phyloP scores from a whole-genome alignment of 495 filamentous ascomycete genomes.

The Trichoderma orchidacearum region DNA sequence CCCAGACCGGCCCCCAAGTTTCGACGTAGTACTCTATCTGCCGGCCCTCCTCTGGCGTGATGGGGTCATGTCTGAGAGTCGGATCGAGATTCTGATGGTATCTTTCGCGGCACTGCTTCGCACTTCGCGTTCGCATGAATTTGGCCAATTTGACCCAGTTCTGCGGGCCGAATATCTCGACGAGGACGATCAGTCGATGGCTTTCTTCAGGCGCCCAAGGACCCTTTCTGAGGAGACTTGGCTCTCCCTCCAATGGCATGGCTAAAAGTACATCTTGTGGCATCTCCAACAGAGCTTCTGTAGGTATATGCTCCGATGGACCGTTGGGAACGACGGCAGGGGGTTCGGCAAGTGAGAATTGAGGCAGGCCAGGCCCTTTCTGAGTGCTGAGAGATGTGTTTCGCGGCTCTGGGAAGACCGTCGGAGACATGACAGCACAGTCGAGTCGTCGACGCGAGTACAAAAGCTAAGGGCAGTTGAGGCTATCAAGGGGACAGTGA shows the following conservation, averaged over 20 bases:
- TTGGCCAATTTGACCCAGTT: conserved; percentile 90
- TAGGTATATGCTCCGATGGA: too few species aligned
- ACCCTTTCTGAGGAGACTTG: conserved; percentile 21
- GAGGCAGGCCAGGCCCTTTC: too few species aligned
- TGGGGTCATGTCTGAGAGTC: conserved; percentile 77
- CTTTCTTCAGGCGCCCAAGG: conserved; percentile 87
- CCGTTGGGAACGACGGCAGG: too few species aligned
- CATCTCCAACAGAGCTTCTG: neutral
- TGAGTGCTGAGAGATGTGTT: too few species aligned
- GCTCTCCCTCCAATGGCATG: neutral
- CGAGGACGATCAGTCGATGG: conserved; percentile 52
- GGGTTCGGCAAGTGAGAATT: too few species aligned
- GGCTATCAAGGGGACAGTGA: too few species aligned
- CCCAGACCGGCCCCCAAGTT: conserved; percentile 85
- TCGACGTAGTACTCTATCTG: conserved; percentile 69
- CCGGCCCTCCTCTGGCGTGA: conserved; percentile 77
- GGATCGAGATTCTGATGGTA: conserved; percentile 96
- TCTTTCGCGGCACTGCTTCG: conserved; percentile 93
- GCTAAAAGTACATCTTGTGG: neutral
- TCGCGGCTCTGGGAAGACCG: too few species aligned
- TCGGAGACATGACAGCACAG: too few species aligned
- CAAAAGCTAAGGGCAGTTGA: too few species aligned
- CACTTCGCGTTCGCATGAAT: conserved; percentile 60
- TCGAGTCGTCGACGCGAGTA: too few species aligned
- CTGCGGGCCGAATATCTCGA: conserved; percentile 61